phyloP scores from a whole-genome alignment of 208 protist species.

The Trypanosoma cruzi region DNA sequence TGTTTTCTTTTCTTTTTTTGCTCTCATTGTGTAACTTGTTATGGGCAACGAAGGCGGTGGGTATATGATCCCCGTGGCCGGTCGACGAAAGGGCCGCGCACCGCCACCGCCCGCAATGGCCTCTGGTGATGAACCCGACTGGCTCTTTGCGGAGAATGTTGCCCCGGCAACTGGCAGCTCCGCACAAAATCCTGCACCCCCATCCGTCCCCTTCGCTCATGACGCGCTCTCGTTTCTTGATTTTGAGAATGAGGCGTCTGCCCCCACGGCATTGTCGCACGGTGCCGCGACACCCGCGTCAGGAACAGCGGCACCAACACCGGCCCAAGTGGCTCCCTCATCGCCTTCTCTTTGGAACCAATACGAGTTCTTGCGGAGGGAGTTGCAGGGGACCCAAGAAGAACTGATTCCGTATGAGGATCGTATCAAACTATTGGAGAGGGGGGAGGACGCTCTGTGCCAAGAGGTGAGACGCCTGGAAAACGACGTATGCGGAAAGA shows the following conservation, averaged over 20 bases:
- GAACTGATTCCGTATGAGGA: conserved; percentile 12
- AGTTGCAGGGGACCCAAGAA: conserved; percentile 17
- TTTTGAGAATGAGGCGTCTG: conserved; percentile 26
- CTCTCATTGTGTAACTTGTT: not conserved
- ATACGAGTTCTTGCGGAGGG: conserved; percentile 18
- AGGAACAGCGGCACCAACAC: not conserved
- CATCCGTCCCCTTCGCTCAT: conserved; percentile 2
- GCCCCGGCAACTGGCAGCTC: not conserved
- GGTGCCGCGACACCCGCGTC: not conserved
- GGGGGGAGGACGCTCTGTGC: conserved; percentile 36
- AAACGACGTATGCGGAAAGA: conserved; percentile 18
- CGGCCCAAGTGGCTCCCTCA: not conserved
- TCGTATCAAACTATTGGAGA: conserved; percentile 27
- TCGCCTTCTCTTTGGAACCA: not conserved
- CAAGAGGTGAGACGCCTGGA: conserved; percentile 33
- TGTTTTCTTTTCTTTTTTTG: conserved; percentile 10
- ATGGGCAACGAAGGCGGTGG: not conserved
- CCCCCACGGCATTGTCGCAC: not conserved
- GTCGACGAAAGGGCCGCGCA: conserved; percentile 32
- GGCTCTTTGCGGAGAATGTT: conserved; percentile 20
- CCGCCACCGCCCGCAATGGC: not conserved
- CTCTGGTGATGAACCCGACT: conserved; percentile 14
- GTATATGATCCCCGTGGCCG: conserved; percentile 42
- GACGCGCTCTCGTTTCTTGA: conserved; percentile 43
- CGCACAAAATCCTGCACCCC: not conserved